Conservation (phyloP, 1,284 basidiomycete species). For the Salmacisia buchloeana region DNA sequence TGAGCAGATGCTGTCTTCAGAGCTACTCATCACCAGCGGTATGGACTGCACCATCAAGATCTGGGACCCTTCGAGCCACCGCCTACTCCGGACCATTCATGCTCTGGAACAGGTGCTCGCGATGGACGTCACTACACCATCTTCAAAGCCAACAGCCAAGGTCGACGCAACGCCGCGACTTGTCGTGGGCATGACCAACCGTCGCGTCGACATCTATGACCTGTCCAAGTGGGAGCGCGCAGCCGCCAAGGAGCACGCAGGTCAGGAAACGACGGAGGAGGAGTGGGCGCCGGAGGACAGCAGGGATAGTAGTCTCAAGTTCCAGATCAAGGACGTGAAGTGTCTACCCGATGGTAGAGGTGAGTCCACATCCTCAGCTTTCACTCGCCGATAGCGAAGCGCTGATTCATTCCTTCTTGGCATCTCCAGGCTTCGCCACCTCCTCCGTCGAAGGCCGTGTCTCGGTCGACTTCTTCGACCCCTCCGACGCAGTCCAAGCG, state of each 20-base stretch:
- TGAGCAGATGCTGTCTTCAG: background rate
- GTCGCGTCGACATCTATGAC: constrained; percentile 37
- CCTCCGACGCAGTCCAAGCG: constrained; percentile 64
- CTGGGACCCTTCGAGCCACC: constrained; percentile 24
- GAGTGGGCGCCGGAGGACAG: constrained; percentile 56
- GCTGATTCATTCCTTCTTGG: background rate
- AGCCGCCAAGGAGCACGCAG: constrained; percentile 15
- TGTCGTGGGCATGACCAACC: constrained; percentile 39
- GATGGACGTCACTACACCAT: constrained; percentile 37
- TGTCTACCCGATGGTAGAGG: constrained; percentile 90
- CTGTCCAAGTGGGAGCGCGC: constrained; percentile 21
- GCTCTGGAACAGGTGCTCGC: constrained; percentile 43
- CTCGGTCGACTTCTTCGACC: constrained; percentile 94
- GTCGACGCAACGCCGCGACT: constrained; percentile 27
- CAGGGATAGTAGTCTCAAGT: constrained; percentile 88
- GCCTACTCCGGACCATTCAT: constrained; percentile 22
- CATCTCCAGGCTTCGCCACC: constrained; percentile 72
- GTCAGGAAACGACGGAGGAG: constrained; percentile 15
- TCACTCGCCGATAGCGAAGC: background rate
- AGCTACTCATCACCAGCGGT: constrained; percentile 26
- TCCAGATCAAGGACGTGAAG: constrained; percentile 81
- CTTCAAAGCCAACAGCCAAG: background rate
- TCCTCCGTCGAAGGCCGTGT: constrained; percentile 92
- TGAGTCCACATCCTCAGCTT: constrained; percentile 49
- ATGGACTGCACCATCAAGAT: constrained; percentile 35